phyloP scores from a whole-genome alignment of 2,329 filamentous ascomycete genomes.

The Zymoseptoria brevis region DNA sequence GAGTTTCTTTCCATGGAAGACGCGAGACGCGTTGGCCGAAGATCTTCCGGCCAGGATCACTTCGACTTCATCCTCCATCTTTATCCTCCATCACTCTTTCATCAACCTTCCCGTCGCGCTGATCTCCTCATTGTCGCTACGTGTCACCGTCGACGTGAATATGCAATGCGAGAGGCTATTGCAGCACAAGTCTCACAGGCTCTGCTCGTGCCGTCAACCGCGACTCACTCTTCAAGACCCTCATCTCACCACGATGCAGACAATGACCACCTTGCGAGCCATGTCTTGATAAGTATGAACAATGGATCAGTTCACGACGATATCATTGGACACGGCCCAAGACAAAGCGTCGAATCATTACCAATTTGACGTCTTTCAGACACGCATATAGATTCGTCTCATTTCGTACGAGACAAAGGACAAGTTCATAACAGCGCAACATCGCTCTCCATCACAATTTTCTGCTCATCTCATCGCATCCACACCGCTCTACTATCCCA shows the following conservation, averaged over 20 bases:
- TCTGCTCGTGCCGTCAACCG: not conserved
- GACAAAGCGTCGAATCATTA: not conserved
- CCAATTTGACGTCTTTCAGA: not conserved
- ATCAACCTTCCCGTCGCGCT: not conserved
- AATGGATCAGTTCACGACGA: not conserved
- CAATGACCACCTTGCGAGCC: not conserved
- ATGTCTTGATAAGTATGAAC: not conserved
- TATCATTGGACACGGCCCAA: not conserved
- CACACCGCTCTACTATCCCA: not conserved
- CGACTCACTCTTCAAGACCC: not conserved
- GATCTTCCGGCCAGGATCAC: not conserved
- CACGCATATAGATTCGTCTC: not conserved
- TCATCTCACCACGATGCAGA: not conserved
- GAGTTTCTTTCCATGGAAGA: not conserved
- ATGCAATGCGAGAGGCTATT: too few species aligned
- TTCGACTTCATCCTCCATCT: not conserved
- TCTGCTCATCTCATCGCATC: constrained; percentile 1
- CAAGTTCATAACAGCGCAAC: constrained; percentile 3
- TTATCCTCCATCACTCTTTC: not conserved
- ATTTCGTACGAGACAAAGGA: constrained; percentile 6
- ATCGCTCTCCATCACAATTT: not conserved
- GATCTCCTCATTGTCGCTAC: not conserved
- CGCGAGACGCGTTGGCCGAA: not conserved
- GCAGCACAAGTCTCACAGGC: not conserved
- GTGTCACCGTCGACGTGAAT: too few species aligned